phyloP scores from a whole-genome alignment of 208 protist genomes.

The Trichomonas vaginalis region DNA sequence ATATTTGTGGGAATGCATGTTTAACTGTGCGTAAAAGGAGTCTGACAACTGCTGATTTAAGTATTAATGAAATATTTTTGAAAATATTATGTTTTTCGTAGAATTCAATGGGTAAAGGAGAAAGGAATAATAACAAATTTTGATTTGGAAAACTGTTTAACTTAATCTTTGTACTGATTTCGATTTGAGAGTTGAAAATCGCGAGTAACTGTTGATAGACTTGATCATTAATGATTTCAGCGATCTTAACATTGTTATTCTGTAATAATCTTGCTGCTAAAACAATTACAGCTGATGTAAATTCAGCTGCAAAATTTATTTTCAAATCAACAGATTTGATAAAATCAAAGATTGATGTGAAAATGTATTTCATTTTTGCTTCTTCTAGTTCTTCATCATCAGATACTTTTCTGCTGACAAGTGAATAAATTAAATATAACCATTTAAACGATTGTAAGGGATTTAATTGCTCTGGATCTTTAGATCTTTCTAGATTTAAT shows the following conservation, averaged over 20 bases:
- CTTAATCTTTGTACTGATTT: not conserved
- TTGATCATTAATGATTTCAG: not conserved
- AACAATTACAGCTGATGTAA: not conserved
- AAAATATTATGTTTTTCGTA: not conserved
- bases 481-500: not conserved
- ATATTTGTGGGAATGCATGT: not conserved
- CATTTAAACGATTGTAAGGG: not conserved
- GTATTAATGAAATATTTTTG: not conserved
- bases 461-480: too few species aligned
- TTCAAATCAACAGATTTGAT: not conserved
- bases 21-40: not conserved
- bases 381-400: not conserved
- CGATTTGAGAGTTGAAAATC: not conserved
- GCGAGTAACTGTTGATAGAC: not conserved
- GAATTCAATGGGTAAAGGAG: not conserved
- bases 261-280: not conserved
- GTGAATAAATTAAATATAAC: conserved; percentile 1
- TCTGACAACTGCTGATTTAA: not conserved
- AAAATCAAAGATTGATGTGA: not conserved
- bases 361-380: not conserved
- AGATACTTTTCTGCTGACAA: not conserved
- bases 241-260: too few species aligned
- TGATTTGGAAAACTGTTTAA: not conserved
- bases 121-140: not conserved
- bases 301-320: not conserved